Evolutionary conservation across 1,139 yeast species (phyloP), one percentile per base, ranked within the genome.

Genomic region (Yamadazyma diospyri): DNA sequence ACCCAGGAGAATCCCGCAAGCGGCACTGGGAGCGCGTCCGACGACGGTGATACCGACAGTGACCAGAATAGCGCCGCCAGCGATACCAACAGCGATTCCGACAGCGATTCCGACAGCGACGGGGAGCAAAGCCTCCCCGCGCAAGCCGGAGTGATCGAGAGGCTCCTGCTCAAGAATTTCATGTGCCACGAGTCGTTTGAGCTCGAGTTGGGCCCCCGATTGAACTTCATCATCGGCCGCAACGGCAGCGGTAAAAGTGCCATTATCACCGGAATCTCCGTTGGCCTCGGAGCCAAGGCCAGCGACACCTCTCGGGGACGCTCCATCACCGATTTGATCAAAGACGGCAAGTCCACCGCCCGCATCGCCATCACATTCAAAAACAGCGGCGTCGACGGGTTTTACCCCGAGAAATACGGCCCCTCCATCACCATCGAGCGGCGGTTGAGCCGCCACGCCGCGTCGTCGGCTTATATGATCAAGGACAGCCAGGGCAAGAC

Each of bases 171-270:
- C 15, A 69, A 70, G 41, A 84, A 84, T 56, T 85, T 85, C 53
- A 84, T 84, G 74, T 67, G 97, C 76, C 98, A 92, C 50, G 81
- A 78, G 30, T 77, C 84, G 34, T 83, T 94, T 48, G 80, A 78
- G 36, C 60, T 92, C 12, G 74, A 72, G 2, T 68, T 94, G 26
- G 95, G 95, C 0, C 94, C 95, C 0, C 77, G 82, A 37, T 70
- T 92, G 42, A 94, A 92, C 56, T 87, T 94, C 50, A 86, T 94
- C 37, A 85, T 88, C 23, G 99, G 99, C 9, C 75, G 85, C 42
- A 94, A 94, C 50, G 99, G 99, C 2, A 81, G 95, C 21, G 99
- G 99, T 20, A 94, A 94, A 52, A 81, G 94, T 56, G 96, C 98
- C 1, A 73, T 94, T 19, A 62, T 94, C 40, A 89, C 97, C 0